phyloP scores from a whole-genome alignment of 2,329 filamentous ascomycete species.

The Ceratocystis ficicola region DNA sequence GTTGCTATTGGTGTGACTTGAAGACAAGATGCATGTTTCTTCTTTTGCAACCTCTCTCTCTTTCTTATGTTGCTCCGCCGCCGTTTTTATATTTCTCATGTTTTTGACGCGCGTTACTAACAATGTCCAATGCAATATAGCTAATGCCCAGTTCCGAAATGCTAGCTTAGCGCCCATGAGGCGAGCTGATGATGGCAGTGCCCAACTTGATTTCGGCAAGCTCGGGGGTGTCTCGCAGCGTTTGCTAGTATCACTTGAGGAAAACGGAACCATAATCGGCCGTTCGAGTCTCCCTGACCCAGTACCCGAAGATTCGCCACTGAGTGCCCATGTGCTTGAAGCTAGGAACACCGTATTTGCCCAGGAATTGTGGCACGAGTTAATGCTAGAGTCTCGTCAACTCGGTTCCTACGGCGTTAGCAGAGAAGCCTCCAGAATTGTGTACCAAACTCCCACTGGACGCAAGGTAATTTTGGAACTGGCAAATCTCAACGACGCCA shows the following conservation, averaged over 20 bases:
- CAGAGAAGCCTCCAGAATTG: constrained; percentile 46
- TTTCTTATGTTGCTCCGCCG: too few species aligned
- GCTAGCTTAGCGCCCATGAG: constrained; percentile 72
- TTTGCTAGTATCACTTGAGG: constrained; percentile 54
- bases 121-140: constrained; percentile 26
- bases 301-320: constrained; percentile 40
- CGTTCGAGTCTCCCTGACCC: constrained; percentile 36
- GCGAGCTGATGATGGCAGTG: constrained; percentile 59
- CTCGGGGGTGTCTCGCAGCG: constrained; percentile 42
- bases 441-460: constrained; percentile 43
- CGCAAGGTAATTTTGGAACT: constrained; percentile 54
- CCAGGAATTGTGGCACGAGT: constrained; percentile 82
- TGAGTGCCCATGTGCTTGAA: constrained; percentile 59
- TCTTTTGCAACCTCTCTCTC: not conserved
- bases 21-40: not conserved
- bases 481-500: constrained; percentile 41
- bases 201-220: constrained; percentile 56
- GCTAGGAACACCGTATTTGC: constrained; percentile 69
- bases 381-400: constrained; percentile 66
- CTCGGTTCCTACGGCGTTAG: constrained; percentile 60
- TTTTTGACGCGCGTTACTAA: not conserved
- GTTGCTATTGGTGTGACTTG: constrained; percentile 17
- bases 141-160: constrained; percentile 46
- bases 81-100: constrained; percentile 24
- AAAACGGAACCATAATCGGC: constrained; percentile 46